These are phyloP conservation scores for Umbelopsis sp. DNA, from an alignment of 192 early-diverging fungal species.

Conservation along the genomic window DNA sequence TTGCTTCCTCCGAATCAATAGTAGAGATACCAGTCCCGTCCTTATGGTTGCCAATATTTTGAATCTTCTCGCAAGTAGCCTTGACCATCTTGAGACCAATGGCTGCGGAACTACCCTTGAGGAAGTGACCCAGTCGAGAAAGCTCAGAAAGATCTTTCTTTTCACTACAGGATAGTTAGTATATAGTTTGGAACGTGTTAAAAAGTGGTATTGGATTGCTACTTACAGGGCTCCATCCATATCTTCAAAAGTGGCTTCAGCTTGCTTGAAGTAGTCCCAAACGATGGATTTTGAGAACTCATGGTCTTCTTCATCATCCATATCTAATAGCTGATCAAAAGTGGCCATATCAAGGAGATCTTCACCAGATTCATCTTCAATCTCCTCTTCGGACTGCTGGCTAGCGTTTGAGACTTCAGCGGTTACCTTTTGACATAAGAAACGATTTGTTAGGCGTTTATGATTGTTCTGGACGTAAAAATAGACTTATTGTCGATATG, in stretches of 20 bases:
- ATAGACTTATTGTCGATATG: no score
- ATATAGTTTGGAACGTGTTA: neutral
- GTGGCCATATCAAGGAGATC: constrained; percentile 77
- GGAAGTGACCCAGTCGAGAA: constrained; percentile 84
- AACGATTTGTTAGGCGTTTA: no score
- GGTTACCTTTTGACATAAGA: no score
- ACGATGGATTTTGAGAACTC: constrained; percentile 80
- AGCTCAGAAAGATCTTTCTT: constrained; percentile 67
- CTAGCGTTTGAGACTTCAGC: neutral
- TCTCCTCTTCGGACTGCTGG: neutral
- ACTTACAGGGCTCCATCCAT: constrained; percentile 75
- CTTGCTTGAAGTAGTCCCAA: constrained; percentile 83
- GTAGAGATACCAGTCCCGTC: constrained; percentile 52
- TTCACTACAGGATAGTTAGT: constrained; percentile 32
- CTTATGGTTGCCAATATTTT: constrained; percentile 72
- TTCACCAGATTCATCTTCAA: constrained; percentile 10
- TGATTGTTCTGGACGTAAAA: no score
- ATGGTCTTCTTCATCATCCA: constrained; percentile 90
- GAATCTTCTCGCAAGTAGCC: constrained; percentile 85
- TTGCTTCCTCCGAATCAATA: constrained; percentile 58
- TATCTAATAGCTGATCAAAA: constrained; percentile 90
- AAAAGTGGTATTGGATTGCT: neutral
- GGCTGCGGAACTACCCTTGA: constrained; percentile 89
- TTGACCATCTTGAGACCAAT: constrained; percentile 82
- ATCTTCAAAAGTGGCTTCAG: constrained; percentile 71